These are phyloP conservation scores for Suillus alpinus DNA, from an alignment of 768 basidiomycete genomes.

Conservation along the genomic window DNA sequence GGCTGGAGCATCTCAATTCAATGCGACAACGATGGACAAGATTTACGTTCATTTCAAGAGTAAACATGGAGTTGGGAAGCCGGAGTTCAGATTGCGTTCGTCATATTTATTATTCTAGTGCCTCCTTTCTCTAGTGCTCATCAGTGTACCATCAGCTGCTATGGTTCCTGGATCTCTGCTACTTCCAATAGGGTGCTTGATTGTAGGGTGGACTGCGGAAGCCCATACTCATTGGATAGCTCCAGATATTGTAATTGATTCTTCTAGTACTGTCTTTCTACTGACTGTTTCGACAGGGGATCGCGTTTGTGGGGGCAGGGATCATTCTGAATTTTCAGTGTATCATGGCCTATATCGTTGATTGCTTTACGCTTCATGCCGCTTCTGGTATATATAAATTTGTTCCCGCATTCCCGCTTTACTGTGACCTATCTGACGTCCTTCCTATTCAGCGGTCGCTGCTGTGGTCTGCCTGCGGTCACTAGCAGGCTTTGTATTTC, in stretches of 20 bases:
- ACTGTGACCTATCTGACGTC: not conserved
- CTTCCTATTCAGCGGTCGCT: slow-evolving; percentile 49
- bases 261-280: slow-evolving; percentile 1
- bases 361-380: slow-evolving; percentile 63
- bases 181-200: slow-evolving; percentile 65
- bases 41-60: slow-evolving; percentile 50
- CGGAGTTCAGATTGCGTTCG: slow-evolving; percentile 53
- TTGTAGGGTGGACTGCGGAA: slow-evolving; percentile 71
- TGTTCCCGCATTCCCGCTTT: not conserved
- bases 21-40: slow-evolving; percentile 54
- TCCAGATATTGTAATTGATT: slow-evolving; percentile 53
- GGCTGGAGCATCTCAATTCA: slow-evolving; percentile 46
- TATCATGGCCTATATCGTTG: slow-evolving; percentile 68
- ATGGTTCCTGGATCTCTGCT: slow-evolving; percentile 59
- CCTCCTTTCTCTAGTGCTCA: slow-evolving; percentile 2
- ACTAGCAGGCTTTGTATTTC: slow-evolving; percentile 71
- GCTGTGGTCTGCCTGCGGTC: slow-evolving; percentile 65
- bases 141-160: slow-evolving; percentile 37
- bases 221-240: slow-evolving; percentile 63
- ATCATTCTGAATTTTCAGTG: slow-evolving; percentile 59
- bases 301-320: slow-evolving; percentile 53
- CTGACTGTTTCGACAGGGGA: slow-evolving; percentile 40
- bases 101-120: not conserved
- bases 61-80: slow-evolving; percentile 51
- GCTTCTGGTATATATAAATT: slow-evolving; percentile 51